Base-by-base conservation (phyloP, 805 yeast genomes). In the Phaffomyces antillensis region DNA sequence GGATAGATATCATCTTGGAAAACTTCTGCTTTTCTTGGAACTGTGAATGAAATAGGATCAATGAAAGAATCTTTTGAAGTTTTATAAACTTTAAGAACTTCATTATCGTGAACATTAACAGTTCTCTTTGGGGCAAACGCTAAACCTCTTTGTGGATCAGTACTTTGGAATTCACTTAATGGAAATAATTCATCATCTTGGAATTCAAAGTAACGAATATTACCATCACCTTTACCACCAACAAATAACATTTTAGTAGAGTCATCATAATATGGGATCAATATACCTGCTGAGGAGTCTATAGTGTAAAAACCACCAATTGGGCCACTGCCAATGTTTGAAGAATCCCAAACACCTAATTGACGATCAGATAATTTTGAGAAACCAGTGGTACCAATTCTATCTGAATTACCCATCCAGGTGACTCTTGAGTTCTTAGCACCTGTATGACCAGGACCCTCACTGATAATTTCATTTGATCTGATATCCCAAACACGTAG, bases 211-310 rank as follows among this genome's bases (percentile, higher is more conserved):
- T 91, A 91, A 59, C 96, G 86, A 58, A 93, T 87, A 63, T 91
- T 93, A 56, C 98, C 98, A 64, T 93, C 99, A 64, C 97, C 97
- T 65, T 93, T 91, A 55, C 99, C 99, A 30, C 96, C 98, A 49
- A 93, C 70, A 60, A 84, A 93, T 48, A 93, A 72, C 47, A 90
- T 78, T 45, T 81, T 78, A 38, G 86, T 89, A 32, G 85, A 76
- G 25, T 79, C 85, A 61, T 93, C 99, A 61, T 69, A 93, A 57
- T 85, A 77, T 26, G 99, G 99, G 77, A 93, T 85, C 63, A 90
- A 70, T 36, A 93, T 86, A 56, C 99, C 99, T 3, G 97, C 85
- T 5, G 95, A 83, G 23, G 95, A 77, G 61, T 95, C 99, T 40
- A 93, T 75, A 36, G 82, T 78, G 58, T 83, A 74, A 62, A 90